Evolutionary conservation across 352 stramenopile species (phyloP), one percentile per base, ranked within the genome.

Genomic region (Peronospora destructor): DNA sequence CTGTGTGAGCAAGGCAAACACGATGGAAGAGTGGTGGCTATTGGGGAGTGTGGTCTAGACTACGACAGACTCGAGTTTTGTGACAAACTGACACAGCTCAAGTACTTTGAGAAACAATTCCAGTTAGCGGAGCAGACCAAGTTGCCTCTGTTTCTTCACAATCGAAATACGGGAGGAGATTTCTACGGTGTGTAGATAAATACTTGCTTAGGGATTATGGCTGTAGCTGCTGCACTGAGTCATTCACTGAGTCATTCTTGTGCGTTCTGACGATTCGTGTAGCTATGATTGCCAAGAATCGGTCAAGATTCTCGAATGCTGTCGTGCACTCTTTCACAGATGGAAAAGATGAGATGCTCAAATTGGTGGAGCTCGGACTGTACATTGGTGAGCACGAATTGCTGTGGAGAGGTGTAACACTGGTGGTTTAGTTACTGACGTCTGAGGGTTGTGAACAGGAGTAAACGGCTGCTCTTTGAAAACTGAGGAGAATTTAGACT

Each of bases 281-380:
- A 93, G 82, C 72, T 5, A 82, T 89, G 62, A 83, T 94, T 43
- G 45, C 60, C 6, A 71, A 67, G 38, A 78, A 94, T 34, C 70
- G 85, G 43, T 58, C 66, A 35, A 66, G 72, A 35, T 91, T 93
- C 38, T 72, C 66, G 2, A 64, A 86, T 40, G 96, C 91, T 9
- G 95, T 99, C 4, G 95, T 98, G 19, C 96, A 99, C 66, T 97
- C 84, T 39, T 99, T 98, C 76, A 97, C 95, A 48, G 96, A 96
- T 30, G 85, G 59, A 6, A 76, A 82, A 5, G 87, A 98, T 16
- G 85, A 98, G 56, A 94, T 94, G 30, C 59, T 87, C 16, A 76
- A 93, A 61, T 85, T 98, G 21, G 70, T 96, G 14, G 74, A 93
- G 23, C 64, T 98, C n/a, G 92, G 82, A 11, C 71, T 98, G 11